Percentiles rank a stretch among this genome's conserved stretches.
phyloP scores from a whole-genome alignment of 768 basidiomycete species.

The Pholiota microspora region DNA sequence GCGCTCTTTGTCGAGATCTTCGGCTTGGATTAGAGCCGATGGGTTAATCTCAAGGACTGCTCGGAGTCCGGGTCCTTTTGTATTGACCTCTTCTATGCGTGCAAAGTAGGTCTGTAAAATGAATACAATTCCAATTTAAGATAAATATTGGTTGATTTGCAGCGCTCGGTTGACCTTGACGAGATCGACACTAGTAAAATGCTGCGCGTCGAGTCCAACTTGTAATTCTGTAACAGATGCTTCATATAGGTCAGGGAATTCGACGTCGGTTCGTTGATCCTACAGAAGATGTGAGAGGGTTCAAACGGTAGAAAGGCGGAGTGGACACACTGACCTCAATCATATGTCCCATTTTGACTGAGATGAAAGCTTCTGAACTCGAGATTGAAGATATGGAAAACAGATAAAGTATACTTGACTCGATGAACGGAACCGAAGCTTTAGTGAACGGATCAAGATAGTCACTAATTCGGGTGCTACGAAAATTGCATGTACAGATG shows the following conservation, averaged over 20 bases:
- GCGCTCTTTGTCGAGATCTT: constrained; percentile 44
- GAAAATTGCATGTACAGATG: no score
- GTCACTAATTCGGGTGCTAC: no score
- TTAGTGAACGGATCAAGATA: no score
- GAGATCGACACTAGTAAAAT: constrained; percentile 59
- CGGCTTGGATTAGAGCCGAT: constrained; percentile 50
- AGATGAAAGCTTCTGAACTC: no score
- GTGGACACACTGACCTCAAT: no score
- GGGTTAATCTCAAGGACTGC: constrained; percentile 61
- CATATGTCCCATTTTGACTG: no score
- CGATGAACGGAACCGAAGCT: no score
- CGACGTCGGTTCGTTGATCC: neutral
- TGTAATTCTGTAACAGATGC: constrained; percentile 55
- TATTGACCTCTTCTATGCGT: constrained; percentile 66
- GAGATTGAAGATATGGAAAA: no score
- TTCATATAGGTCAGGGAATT: constrained; percentile 58
- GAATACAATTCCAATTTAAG: no score
- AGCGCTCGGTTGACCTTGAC: constrained; percentile 50
- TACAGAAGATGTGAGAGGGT: neutral
- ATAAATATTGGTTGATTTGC: neutral
- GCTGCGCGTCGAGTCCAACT: constrained; percentile 43
- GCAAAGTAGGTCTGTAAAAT: constrained; percentile 55
- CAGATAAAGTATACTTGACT: no score
- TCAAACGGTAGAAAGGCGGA: no score
- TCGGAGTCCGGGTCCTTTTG: constrained; percentile 51